Base-by-base conservation (phyloP, 1,139 yeast species). In the Meyerozyma smithsonii region DNA sequence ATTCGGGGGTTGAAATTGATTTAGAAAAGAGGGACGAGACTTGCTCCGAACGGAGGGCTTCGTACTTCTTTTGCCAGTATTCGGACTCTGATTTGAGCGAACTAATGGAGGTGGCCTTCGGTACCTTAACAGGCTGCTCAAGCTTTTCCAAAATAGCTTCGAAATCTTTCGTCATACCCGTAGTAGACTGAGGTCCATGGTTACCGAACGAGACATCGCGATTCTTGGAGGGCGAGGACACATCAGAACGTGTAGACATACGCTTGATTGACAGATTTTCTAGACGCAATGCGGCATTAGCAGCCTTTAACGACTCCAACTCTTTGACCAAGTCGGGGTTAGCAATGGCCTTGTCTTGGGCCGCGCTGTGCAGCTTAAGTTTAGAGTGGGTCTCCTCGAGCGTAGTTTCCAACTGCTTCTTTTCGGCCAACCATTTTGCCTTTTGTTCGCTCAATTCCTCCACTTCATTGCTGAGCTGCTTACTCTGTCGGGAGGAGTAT, bases 21-120 rank as follows among this genome's bases (percentile, higher is more conserved):
- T 48, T 47, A n/a, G 52, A 51, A 33, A 65, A 51, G 16, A 55
- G 53, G 15, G 50, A 47, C 2, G 59, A 47, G 20, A 64, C 46
- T n/a, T 53, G 51, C 20, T 55, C 56, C 2, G 76, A 50, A 35
- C 69, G 62, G 15, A 65, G 57, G 12, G 64, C 63, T 54, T 74
- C 78, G 46, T 62, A 75, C 45, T 62, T 72, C 42, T 56, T 56
- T 56, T 74, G 78, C 80, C 80, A 75, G 38, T 57, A 60, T 5
- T 55, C 44, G 11, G 64, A 57, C 39, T 68, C 70, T 34, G 51
- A 50, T 40, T 58, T 57, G 37, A 69, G 58, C 3, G 63, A 59
- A 7, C 48, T 42, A 50, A 39, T 41, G 15, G 46, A 21, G 55
- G 40, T 18, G 49, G 58, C 44, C 45, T 61, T 54, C 23, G 52